Evolutionary conservation across 768 basidiomycete species (phyloP), one percentile per base, ranked within the genome.

Genomic region (Amanita exitialis): DNA sequence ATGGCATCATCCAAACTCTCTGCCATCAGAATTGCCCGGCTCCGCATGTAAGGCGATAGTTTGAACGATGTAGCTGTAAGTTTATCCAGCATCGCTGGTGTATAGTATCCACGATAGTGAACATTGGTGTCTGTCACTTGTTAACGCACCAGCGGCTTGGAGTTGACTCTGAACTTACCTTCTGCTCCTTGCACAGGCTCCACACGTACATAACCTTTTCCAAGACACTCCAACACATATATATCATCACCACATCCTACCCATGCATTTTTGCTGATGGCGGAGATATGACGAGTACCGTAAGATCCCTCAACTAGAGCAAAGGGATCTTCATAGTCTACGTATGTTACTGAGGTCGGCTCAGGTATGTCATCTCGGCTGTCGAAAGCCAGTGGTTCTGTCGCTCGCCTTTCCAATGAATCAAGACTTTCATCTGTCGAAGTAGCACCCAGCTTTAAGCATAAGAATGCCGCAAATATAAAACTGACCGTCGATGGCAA

Each of bases 301-400:
- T 75, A 76, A 18, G 69, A 70, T 32, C 72, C 58, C 27, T 73
- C 66, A 4, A 77, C 70, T 43, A 86, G 65, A 8, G 74, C 68
- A 53, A 89, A 86, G 0, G 89, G 86, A 57, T 91, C 71, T 3
- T 86, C 82, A 55, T 89, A 77, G 57, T 93, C 91, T 25, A 72
- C 69, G 58, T 88, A 94, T 10, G 79, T 83, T 18, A 93, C 71
- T 2, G 77, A 78, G 51, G 65, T 77, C 2, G 84, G 81, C 12
- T 73, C 67, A 1, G 80, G 80, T 38, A 82, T 61, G 49, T 65
- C 61, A 43, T 61, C 63, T 3, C 47, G 52, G 44, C 53, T 64
- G 46, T 67, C 64, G 21, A 53, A 38, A 43, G 49, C 57, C 18
- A 57, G 54, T n/a, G 43, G 23, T 34, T 64, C 59, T n/a, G 58